phyloP scores from a whole-genome alignment of 805 yeast genomes.

The Deakozyma indianensis region DNA sequence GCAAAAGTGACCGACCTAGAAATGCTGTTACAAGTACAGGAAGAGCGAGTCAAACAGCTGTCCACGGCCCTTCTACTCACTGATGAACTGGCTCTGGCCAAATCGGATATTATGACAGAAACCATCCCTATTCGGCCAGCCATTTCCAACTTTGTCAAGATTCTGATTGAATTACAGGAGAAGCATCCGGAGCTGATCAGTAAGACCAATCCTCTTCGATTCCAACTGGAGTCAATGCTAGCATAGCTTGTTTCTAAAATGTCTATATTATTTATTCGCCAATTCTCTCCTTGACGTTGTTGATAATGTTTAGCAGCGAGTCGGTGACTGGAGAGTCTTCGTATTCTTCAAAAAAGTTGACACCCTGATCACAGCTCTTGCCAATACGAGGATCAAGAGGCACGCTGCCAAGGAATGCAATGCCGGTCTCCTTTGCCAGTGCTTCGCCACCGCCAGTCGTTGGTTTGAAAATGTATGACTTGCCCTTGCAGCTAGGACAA shows the following conservation, averaged over 20 bases:
- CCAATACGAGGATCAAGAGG: constrained; percentile 96
- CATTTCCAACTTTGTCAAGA: neutral
- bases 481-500: constrained; percentile 86
- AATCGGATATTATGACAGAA: neutral
- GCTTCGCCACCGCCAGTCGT: constrained; percentile 95
- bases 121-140: neutral
- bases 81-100: neutral
- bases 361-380: constrained; percentile 73
- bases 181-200: neutral
- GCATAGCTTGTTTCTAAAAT: neutral
- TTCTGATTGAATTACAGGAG: neutral
- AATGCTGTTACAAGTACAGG: neutral
- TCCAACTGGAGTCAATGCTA: neutral
- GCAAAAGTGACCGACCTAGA: neutral
- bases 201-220: neutral
- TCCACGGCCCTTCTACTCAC: neutral
- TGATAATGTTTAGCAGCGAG: constrained; percentile 72
- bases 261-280: neutral
- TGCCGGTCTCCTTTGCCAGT: constrained; percentile 61
- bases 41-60: neutral
- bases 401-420: constrained; percentile 79
- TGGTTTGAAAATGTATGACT: constrained; percentile 79
- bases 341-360: constrained; percentile 56
- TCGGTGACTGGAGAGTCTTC: constrained; percentile 90
- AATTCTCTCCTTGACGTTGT: constrained; percentile 10